These are phyloP conservation scores for Ensete glaucum DNA, from an alignment of 176 grass and related monocot genomes.

Conservation along the genomic window DNA sequence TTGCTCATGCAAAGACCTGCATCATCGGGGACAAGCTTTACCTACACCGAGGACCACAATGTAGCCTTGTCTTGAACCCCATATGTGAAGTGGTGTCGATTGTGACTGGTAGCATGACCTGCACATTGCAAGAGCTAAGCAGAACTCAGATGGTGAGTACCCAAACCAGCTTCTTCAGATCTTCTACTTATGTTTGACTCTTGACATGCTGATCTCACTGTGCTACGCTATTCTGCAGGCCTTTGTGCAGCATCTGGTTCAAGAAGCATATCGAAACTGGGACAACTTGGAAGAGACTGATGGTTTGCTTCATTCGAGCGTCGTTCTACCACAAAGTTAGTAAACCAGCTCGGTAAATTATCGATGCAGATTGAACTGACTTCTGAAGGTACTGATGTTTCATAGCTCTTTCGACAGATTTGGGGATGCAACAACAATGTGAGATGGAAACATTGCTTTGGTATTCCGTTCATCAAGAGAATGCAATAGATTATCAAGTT, in stretches of 20 bases:
- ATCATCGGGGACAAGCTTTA: conserved; percentile 40
- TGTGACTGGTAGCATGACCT: conserved; percentile 9
- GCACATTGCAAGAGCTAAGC: conserved; percentile 25
- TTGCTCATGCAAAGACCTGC: conserved; percentile 55
- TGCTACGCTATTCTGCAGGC: background rate
- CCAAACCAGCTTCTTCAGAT: background rate
- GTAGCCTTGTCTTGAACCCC: conserved; percentile 38
- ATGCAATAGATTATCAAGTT: background rate
- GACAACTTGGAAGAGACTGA: background rate
- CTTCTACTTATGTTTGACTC: background rate
- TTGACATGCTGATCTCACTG: no score
- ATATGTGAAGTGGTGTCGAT: conserved; percentile 30
- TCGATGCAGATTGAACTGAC: background rate
- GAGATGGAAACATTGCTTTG: background rate
- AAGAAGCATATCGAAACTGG: conserved; percentile 12
- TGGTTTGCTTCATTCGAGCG: background rate
- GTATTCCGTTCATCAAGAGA: background rate
- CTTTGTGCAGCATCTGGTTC: background rate
- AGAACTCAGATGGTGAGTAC: background rate
- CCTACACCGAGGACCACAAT: background rate
- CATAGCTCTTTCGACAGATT: background rate
- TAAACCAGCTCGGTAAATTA: background rate
- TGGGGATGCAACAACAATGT: background rate
- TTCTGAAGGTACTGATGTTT: background rate
- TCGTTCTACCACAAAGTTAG: background rate